Base-by-base conservation (phyloP, 768 basidiomycete species). In the Exidia glandulosa region DNA sequence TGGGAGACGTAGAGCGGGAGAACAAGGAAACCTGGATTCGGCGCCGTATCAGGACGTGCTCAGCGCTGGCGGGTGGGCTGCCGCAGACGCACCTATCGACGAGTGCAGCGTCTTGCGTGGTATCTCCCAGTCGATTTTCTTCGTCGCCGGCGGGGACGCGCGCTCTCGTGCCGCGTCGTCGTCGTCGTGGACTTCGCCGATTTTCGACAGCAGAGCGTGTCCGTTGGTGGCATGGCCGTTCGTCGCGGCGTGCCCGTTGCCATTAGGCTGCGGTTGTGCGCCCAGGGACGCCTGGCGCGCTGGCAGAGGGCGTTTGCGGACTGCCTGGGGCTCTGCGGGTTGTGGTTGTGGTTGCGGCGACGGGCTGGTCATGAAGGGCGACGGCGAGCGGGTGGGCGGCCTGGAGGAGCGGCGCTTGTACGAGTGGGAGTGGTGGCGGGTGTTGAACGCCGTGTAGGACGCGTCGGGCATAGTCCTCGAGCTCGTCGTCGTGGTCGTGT, bases 41-140 rank as follows among this genome's bases (percentile, higher is more conserved):
- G 41, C 41, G 41, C 23, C 41, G 16, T n/a, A n/a, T 14, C 41
- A 45, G 19, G 41, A 16, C 34, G 7, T 7, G 34, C 34, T 7
- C 34, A 7, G 34, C n/a, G n/a, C n/a, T n/a, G n/a, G n/a, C n/a
- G n/a, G n/a, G n/a, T n/a, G n/a, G n/a, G n/a, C n/a, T n/a, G n/a
- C n/a, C n/a, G n/a, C n/a, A n/a, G n/a, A 77, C 85, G 32, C 41
- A 90, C 92, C 93, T 62, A 95, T 95, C 3, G 88, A 90, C 13
- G 88, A 87, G 71, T 96, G 94, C 48, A 96, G 70, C 10, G 82
- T 72, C 72, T 96, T 96, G 63, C 94, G 75, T 1, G 94, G 94
- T 56, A 96, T 85, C 72, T 96, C 94, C 85, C 87, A 93, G 72
- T 94, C 88, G 32, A 89, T 77, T 25, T 65, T 67, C 29, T 63